Evolutionary conservation across 2,329 filamentous ascomycete species (phyloP).

Genomic region (Penicillium sp.): DNA sequence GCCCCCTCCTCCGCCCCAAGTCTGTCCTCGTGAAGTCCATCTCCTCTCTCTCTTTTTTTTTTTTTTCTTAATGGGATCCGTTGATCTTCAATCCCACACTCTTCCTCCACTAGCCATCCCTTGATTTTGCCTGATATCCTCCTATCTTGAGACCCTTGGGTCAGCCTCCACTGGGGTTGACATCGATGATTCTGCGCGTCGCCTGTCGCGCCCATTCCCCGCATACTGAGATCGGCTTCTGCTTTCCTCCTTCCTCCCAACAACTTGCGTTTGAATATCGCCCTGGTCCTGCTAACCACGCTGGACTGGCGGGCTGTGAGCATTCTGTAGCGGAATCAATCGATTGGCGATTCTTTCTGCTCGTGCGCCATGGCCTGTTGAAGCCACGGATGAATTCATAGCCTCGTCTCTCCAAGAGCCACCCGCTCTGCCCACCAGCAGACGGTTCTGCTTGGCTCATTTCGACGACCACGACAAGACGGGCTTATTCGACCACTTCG

Average conservation of each 20-base stretch:
- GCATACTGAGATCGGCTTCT: conserved; percentile 26
- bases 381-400: conserved; percentile 48
- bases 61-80: conserved; percentile 9
- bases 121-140: conserved; percentile 3
- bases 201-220: conserved; percentile 31
- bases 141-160: conserved; percentile 1
- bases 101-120: conserved; percentile 3
- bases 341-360: conserved; percentile 9
- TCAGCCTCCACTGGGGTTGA: conserved; percentile 27
- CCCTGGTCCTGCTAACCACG: neutral
- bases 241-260: conserved; percentile 24
- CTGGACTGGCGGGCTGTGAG: neutral
- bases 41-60: conserved; percentile 11
- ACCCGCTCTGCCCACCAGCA: conserved; percentile 50
- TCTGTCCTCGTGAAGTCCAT: conserved; percentile 5
- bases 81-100: conserved; percentile 6
- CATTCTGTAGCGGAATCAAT: conserved; percentile 13
- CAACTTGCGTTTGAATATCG: conserved; percentile 6
- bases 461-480: conserved; percentile 7
- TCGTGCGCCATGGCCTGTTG: conserved; percentile 44
- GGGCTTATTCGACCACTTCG: neutral
- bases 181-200: conserved; percentile 31
- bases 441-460: conserved; percentile 44
- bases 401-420: conserved; percentile 41
- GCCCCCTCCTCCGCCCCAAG: conserved; percentile 14